Evolutionary conservation across 441 rosid genomes (phyloP), one percentile per base, ranked within the genome.

Genomic region (Populus trichocarpa): DNA sequence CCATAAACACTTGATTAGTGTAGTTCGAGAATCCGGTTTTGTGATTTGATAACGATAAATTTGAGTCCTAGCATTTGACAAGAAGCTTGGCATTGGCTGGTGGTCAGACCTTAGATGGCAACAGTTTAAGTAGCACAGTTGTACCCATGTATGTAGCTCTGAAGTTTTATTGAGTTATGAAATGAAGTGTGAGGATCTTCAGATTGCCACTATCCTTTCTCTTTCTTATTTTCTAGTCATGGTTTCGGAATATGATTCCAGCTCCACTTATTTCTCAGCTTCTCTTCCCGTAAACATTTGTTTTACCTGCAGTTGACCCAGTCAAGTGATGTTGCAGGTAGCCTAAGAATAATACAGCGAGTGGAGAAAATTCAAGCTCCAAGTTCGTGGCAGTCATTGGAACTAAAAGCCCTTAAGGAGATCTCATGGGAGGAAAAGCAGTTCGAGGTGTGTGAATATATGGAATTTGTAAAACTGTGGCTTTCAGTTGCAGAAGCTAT

Each of bases 261-360:
- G 8, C n/a, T n/a, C 26, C 28, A 42, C 50, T 6, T 12, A 28
- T 66, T 59, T 46, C 67, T 75, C 16, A 46, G 33, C 13, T 67
- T 75, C 66, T 67, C 23, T 22, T 57, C 30, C 57, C 57, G 18
- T 46, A 46, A 46, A 14, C 20, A 46, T 46, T 46, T 14, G 18
- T 14, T 38, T 38, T 14, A 46, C 18, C 57, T 5, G 18, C 57
- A 4, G 20, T 46, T 25, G 50, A 61, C 59, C 53, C 33, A 11
- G 8, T 53, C 10, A 11, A 71, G 36, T 50, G 53, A 0, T 70
- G 33, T 76, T 84, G 76, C 89, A 95, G 99, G 79, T 88, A 88
- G 99, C 85, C 75, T 95, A 86, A 89, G 98, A 89, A 78, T 95
- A 79, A 22, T 95, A 78, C 98, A 93, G 86, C 93, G 90, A 69